Conservation (phyloP, 2,329 filamentous ascomycete species). For the Claviceps sp. region DNA sequence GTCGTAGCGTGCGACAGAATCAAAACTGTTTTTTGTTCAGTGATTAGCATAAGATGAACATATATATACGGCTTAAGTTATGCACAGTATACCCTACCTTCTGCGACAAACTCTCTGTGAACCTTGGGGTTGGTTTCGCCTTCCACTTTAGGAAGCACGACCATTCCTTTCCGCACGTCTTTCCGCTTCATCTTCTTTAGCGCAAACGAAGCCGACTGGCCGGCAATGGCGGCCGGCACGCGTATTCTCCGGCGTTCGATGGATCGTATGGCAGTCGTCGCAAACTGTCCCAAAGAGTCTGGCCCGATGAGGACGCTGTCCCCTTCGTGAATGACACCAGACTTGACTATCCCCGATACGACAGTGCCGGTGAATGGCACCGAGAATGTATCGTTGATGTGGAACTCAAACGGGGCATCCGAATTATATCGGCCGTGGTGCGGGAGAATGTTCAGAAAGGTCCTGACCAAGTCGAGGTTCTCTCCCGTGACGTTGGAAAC, state of each 20-base stretch:
- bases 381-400: constrained; percentile 95
- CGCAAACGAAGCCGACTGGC: constrained; percentile 86
- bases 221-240: constrained; percentile 77
- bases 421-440: constrained; percentile 88
- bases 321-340: constrained; percentile 77
- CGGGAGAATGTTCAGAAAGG: constrained; percentile 88
- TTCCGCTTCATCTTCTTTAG: constrained; percentile 76
- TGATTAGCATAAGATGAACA: neutral
- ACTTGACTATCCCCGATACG: constrained; percentile 84
- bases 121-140: constrained; percentile 57
- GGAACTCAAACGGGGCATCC: constrained; percentile 81
- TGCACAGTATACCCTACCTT: constrained; percentile 35
- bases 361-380: constrained; percentile 96
- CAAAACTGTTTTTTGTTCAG: constrained; percentile 44
- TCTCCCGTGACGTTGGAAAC: constrained; percentile 96
- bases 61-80: neutral
- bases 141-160: constrained; percentile 75
- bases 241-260: constrained; percentile 90
- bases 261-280: constrained; percentile 71
- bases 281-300: constrained; percentile 82
- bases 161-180: constrained; percentile 96
- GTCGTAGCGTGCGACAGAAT: constrained; percentile 94
- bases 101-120: constrained; percentile 63
- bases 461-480: constrained; percentile 77
- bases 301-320: constrained; percentile 82